Conservation (phyloP, 257 asterid genomes). For the Solanum appendiculatum region DNA sequence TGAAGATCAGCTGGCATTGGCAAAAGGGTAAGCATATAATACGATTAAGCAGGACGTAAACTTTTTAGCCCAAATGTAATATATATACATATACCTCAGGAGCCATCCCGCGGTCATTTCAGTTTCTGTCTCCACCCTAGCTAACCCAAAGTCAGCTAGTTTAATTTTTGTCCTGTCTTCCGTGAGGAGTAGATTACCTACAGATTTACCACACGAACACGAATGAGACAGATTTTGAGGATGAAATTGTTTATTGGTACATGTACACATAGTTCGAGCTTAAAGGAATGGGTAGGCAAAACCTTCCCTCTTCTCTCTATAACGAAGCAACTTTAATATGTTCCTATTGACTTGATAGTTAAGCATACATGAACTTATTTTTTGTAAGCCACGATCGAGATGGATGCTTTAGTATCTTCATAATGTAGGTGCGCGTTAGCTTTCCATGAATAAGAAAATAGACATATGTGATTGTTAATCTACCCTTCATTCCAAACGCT, state of each 20-base stretch:
- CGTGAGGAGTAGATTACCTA: slow-evolving; percentile 51
- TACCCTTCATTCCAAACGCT: neutral
- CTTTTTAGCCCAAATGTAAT: neutral
- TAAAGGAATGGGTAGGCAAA: too few relatives aligned
- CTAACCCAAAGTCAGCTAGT: slow-evolving; percentile 53
- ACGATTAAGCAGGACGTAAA: neutral
- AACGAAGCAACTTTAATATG: too few relatives aligned
- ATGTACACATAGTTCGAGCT: too few relatives aligned
- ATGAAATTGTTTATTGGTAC: neutral
- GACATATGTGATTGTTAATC: neutral
- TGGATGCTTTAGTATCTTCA: neutral
- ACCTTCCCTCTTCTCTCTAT: too few relatives aligned
- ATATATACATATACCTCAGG: slow-evolving; percentile 39
- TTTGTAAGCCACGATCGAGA: neutral
- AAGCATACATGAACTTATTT: neutral
- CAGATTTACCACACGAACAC: neutral
- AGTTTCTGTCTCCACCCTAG: slow-evolving; percentile 36
- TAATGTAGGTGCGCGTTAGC: neutral
- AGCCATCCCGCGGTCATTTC: slow-evolving; percentile 70
- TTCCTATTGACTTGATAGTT: too few relatives aligned
- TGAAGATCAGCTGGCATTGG: slow-evolving; percentile 30
- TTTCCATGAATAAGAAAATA: neutral
- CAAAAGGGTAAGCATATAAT: neutral
- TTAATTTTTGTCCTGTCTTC: slow-evolving; percentile 35
- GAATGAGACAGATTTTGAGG: neutral